These are phyloP conservation scores for Hirschioporus abietinus DNA, from an alignment of 768 basidiomycete species.

Conservation along the genomic window DNA sequence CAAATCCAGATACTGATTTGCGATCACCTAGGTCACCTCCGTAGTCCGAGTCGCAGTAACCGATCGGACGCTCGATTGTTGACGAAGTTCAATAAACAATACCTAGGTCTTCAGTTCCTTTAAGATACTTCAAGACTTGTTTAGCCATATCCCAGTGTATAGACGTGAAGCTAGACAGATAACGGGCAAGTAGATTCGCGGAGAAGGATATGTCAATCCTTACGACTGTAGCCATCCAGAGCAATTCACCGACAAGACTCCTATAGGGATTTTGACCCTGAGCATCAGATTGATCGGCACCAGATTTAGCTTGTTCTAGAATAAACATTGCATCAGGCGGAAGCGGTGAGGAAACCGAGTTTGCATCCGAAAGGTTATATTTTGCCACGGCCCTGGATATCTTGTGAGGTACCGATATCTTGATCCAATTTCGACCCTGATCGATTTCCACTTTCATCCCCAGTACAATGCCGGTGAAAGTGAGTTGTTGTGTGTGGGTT, in stretches of 20 bases:
- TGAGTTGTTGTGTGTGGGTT: too few relatives aligned
- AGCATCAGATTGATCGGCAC: conserved; percentile 2
- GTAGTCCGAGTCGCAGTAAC: conserved; percentile 23
- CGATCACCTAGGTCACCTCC: conserved; percentile 12
- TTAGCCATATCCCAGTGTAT: conserved; percentile 24
- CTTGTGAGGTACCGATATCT: not conserved
- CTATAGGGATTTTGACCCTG: conserved; percentile 18
- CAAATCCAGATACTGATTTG: conserved; percentile 26
- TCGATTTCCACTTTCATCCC: conserved; percentile 6
- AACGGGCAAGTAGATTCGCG: conserved; percentile 20
- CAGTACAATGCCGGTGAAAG: conserved; percentile 9
- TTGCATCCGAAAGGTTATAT: not conserved
- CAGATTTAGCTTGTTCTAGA: conserved; percentile 1
- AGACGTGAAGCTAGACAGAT: conserved; percentile 16
- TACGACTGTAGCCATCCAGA: conserved; percentile 23
- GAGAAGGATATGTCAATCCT: conserved; percentile 27
- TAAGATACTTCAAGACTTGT: conserved; percentile 25
- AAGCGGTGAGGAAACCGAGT: not conserved
- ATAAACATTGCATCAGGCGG: not conserved
- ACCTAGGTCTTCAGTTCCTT: conserved; percentile 15
- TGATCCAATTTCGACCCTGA: not conserved
- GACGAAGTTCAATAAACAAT: conserved; percentile 12
- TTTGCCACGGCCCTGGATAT: not conserved
- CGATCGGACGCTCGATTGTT: conserved; percentile 11
- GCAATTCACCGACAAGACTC: conserved; percentile 24